Evolutionary conservation across 2,329 filamentous ascomycete species (phyloP).

Genomic region (Pseudocercospora fuligena): DNA sequence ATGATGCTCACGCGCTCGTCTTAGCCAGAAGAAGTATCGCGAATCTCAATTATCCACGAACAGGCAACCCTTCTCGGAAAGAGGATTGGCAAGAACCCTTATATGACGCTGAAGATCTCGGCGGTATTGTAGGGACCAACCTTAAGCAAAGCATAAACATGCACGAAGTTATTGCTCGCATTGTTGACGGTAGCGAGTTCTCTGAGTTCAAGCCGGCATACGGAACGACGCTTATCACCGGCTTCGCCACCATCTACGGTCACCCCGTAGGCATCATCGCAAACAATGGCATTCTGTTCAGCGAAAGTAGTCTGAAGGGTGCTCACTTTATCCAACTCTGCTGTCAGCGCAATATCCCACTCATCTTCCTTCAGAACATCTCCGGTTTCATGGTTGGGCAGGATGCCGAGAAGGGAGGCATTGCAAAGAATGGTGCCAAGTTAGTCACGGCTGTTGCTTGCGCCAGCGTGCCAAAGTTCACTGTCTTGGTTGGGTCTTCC

Average conservation of each 20-base stretch:
- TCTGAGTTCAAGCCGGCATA: slow-evolving; percentile 94
- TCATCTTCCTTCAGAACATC: slow-evolving; percentile 96
- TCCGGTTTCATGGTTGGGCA: slow-evolving; percentile 97
- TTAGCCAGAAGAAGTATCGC: slow-evolving; percentile 81
- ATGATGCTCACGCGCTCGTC: slow-evolving; percentile 88
- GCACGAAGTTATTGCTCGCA: slow-evolving; percentile 87
- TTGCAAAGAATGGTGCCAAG: slow-evolving; percentile 97
- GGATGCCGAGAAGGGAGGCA: slow-evolving; percentile 90
- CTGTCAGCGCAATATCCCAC: slow-evolving; percentile 82
- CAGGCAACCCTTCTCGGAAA: slow-evolving; percentile 45
- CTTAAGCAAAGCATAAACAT: slow-evolving; percentile 83
- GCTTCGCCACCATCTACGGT: slow-evolving; percentile 84
- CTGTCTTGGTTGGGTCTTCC: slow-evolving; percentile 90
- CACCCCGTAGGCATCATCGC: slow-evolving; percentile 91
- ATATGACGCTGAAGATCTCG: slow-evolving; percentile 77
- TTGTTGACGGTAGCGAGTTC: slow-evolving; percentile 89
- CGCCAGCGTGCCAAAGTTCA: slow-evolving; percentile 94
- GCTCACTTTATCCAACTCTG: slow-evolving; percentile 97
- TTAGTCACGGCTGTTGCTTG: slow-evolving; percentile 94
- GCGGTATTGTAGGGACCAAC: slow-evolving; percentile 89
- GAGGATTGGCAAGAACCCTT: slow-evolving; percentile 71
- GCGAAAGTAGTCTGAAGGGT: slow-evolving; percentile 85
- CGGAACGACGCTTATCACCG: slow-evolving; percentile 85
- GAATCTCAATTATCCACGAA: slow-evolving; percentile 84
- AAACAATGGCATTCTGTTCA: slow-evolving; percentile 95